These are phyloP conservation scores for Haematococcus sp. DNA, from an alignment of 139 green algal species.

Conservation along the genomic window DNA sequence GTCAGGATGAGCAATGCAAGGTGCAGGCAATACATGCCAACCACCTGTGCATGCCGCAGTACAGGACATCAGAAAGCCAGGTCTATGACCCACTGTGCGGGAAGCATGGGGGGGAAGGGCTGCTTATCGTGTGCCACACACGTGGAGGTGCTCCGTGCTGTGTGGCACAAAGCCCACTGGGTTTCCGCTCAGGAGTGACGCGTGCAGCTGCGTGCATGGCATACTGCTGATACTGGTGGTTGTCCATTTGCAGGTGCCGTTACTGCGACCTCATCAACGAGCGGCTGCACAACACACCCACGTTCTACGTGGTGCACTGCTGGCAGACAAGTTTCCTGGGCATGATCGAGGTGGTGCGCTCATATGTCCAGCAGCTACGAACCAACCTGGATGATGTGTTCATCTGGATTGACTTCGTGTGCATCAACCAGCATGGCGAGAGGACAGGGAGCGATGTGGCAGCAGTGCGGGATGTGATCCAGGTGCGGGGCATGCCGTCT, in stretches of 20 bases:
- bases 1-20: too few relatives aligned
- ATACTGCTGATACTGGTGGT: not conserved
- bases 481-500: not conserved
- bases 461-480: not conserved
- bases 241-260: slow-evolving; percentile 3
- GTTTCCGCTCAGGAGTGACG: too few relatives aligned
- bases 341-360: not conserved
- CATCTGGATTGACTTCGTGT: slow-evolving; percentile 8
- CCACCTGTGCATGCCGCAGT: too few relatives aligned
- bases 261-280: slow-evolving; percentile 8
- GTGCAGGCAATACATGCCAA: too few relatives aligned
- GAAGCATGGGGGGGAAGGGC: too few relatives aligned
- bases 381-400: slow-evolving; percentile 6
- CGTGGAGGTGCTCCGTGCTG: too few relatives aligned
- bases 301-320: slow-evolving; percentile 14
- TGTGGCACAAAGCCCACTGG: too few relatives aligned
- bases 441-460: not conserved
- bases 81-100: too few relatives aligned
- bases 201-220: too few relatives aligned
- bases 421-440: slow-evolving; percentile 14
- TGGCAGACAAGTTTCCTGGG: slow-evolving; percentile 6
- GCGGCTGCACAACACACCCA: slow-evolving; percentile 8
- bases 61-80: too few relatives aligned
- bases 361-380: slow-evolving; percentile 5
- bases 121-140: not conserved